These are phyloP conservation scores for Ceratobasidium sp. DNA, from an alignment of 1,284 basidiomycete species.

Conservation along the genomic window DNA sequence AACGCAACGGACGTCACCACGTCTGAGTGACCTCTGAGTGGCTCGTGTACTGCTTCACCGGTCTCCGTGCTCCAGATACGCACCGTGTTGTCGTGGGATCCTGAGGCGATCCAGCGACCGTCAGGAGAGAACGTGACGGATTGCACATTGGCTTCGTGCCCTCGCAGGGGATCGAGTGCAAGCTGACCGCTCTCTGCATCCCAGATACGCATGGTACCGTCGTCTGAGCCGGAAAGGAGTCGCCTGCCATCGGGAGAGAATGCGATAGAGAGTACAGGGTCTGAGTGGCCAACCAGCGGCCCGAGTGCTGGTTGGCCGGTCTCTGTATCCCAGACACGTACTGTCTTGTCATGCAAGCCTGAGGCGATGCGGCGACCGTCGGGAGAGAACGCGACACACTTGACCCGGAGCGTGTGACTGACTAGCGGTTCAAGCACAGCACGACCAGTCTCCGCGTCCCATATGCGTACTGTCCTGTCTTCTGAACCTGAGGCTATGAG, in stretches of 20 bases:
- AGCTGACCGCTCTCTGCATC: neutral
- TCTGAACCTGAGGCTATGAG: neutral
- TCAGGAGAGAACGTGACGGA: neutral
- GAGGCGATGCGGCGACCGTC: conserved; percentile 21
- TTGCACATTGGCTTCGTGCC: too few species aligned
- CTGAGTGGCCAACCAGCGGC: neutral
- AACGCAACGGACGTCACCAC: neutral
- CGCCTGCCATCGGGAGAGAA: conserved; percentile 13
- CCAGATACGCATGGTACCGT: neutral
- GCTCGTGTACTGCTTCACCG: neutral
- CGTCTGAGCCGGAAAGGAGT: neutral
- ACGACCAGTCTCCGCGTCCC: neutral
- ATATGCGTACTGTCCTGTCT: conserved; percentile 15
- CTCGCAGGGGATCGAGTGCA: too few species aligned
- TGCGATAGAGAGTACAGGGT: neutral
- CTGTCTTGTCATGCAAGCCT: neutral
- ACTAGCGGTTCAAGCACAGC: neutral
- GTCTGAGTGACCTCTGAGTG: neutral
- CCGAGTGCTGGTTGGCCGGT: neutral
- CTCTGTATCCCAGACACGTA: conserved; percentile 28
- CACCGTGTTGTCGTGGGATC: conserved; percentile 36
- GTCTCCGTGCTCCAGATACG: conserved; percentile 36
- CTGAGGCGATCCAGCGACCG: conserved; percentile 39
- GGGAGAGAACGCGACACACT: conserved; percentile 23
- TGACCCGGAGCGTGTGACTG: neutral